phyloP scores from a whole-genome alignment of 768 basidiomycete genomes.

The Macrocybe gigantea region DNA sequence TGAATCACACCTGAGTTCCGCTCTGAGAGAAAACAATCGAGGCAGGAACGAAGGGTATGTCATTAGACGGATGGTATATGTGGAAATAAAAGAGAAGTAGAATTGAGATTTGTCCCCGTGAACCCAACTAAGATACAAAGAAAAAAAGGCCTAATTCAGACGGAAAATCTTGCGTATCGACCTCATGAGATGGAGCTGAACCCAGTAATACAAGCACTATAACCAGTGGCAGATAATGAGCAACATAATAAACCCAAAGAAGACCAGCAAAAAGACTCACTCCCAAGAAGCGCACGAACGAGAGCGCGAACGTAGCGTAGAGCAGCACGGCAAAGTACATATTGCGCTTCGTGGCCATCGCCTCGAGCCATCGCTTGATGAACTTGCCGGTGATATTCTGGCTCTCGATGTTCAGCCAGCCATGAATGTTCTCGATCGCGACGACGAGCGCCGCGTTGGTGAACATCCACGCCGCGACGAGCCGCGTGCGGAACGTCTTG shows the following conservation, averaged over 20 bases:
- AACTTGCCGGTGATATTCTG: conserved; percentile 27
- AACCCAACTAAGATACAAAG: background rate
- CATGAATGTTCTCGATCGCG: conserved; percentile 55
- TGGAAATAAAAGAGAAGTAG: no score
- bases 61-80: no score
- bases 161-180: conserved; percentile 14
- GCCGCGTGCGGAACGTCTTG: conserved; percentile 78
- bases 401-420: conserved; percentile 21
- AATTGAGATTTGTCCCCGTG: no score
- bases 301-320: conserved; percentile 54
- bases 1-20: no score
- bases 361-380: conserved; percentile 25
- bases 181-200: conserved; percentile 13
- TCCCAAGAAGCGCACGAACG: conserved; percentile 52
- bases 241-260: background rate
- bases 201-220: conserved; percentile 18
- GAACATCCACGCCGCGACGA: conserved; percentile 72
- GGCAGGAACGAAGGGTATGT: no score
- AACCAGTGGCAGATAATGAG: background rate
- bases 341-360: conserved; percentile 37
- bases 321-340: conserved; percentile 56
- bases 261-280: conserved; percentile 28
- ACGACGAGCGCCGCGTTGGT: conserved; percentile 52
- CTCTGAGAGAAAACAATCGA: no score
- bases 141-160: conserved; percentile 8